These are phyloP conservation scores for Colletotrichum camelliae DNA, from an alignment of 2,329 filamentous ascomycete species.

Conservation along the genomic window DNA sequence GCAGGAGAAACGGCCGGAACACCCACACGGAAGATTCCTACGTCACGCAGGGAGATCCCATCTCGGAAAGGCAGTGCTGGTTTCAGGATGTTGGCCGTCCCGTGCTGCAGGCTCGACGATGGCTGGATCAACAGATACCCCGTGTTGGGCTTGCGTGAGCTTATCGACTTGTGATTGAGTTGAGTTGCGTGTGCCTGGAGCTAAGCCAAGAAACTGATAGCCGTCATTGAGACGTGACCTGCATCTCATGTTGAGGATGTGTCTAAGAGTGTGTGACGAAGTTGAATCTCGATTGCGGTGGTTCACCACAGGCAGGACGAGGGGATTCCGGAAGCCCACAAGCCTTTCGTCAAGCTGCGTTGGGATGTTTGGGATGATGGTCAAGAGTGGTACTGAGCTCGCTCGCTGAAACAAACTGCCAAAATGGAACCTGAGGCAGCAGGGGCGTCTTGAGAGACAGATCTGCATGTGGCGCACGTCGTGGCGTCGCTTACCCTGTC, in stretches of 20 bases:
- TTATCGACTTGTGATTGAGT: not conserved
- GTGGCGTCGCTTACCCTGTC: not conserved
- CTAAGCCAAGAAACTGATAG: not conserved
- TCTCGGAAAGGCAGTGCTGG: constrained; percentile 8
- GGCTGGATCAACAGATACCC: not conserved
- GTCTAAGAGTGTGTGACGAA: not conserved
- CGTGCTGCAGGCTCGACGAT: not conserved
- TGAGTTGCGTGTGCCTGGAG: not conserved
- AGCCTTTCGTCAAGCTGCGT: not conserved
- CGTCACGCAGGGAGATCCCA: constrained; percentile 19
- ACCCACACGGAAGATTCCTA: constrained; percentile 9
- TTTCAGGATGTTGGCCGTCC: constrained; percentile 16
- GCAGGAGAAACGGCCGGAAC: not conserved
- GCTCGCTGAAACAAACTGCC: constrained; percentile 2
- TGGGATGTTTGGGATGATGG: not conserved
- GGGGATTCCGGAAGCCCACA: not conserved
- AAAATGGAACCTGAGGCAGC: not conserved
- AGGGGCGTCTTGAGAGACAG: not conserved
- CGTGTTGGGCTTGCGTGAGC: not conserved
- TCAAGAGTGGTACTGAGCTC: not conserved
- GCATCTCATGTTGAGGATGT: not conserved
- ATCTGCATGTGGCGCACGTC: not conserved
- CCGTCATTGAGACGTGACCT: not conserved
- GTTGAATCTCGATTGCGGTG: not conserved
- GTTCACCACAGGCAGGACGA: not conserved